These are phyloP conservation scores for Boletus smithii DNA, from an alignment of 1,284 basidiomycete species.

Conservation along the genomic window DNA sequence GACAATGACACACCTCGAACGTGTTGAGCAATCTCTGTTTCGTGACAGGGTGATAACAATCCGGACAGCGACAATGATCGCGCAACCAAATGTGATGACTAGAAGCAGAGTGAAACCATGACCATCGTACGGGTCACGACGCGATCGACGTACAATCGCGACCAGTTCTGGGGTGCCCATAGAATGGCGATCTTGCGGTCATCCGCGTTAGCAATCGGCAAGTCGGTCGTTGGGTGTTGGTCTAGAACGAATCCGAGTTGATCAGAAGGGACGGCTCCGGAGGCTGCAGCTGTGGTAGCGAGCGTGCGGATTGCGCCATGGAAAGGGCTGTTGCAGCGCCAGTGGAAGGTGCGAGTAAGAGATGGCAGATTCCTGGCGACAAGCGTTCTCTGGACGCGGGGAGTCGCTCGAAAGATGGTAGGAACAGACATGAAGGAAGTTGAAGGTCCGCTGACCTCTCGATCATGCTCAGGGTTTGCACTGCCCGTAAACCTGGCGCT, in stretches of 20 bases:
- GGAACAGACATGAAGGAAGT: too few species aligned
- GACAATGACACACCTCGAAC: slow-evolving; percentile 55
- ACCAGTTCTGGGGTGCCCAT: slow-evolving; percentile 65
- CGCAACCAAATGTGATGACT: slow-evolving; percentile 74
- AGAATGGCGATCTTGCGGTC: slow-evolving; percentile 60
- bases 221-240: slow-evolving; percentile 29
- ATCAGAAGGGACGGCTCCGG: slow-evolving; percentile 22
- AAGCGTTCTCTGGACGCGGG: too few species aligned
- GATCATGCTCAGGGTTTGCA: too few species aligned
- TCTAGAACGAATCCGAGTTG: slow-evolving; percentile 27
- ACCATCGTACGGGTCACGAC: slow-evolving; percentile 1
- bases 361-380: too few species aligned
- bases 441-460: too few species aligned
- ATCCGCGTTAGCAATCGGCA: slow-evolving; percentile 57
- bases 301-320: slow-evolving; percentile 1
- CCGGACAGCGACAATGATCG: slow-evolving; percentile 86
- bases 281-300: slow-evolving; percentile 3
- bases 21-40: slow-evolving; percentile 90
- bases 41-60: slow-evolving; percentile 86
- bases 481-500: too few species aligned
- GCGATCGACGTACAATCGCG: slow-evolving; percentile 57
- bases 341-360: too few species aligned
- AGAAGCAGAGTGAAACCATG: slow-evolving; percentile 1
- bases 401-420: too few species aligned
- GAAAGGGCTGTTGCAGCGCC: too few species aligned